Base-by-base conservation (phyloP, 73 alveolate species). In the Paramecium caudatum region DNA sequence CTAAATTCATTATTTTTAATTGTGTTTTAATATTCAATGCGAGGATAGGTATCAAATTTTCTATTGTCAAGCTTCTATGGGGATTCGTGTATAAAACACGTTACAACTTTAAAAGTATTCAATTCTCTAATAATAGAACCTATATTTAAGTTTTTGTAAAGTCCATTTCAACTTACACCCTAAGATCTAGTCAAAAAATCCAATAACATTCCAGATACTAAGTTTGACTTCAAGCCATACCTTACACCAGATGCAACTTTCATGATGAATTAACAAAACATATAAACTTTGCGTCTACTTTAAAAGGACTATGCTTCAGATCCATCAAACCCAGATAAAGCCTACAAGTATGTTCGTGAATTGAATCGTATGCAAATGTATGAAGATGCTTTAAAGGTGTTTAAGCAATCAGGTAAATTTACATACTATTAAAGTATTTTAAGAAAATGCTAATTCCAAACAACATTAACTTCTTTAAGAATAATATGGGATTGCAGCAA, bases 1-100 rank as follows among this genome's bases (percentile, higher is more conserved):
- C 69, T 30, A 86, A 70, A 86, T 86, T 74, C 88, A 74, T 74
- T 39, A 41, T 21, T 74, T 39, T 74, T 74, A 41, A 36, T 39
- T 39, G 39, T 74, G 47, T 47, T 74, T 74, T 39, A 9, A 74
- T 41, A 45, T 41, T 27, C 16, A 19, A 41, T 74, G 62, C n/a
- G 19, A 74, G 69, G 68, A 41, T n/a, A 15, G 68, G 62, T 74
- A n/a, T n/a, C n/a, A 74, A 74, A 74, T 19, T 34, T 41, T 6
- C 16, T 19, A 34, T 32, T 68, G 23, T 25, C 12, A 4, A 55
- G 80, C 13, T 55, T 55, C 80, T 55, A 27, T 55, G 80, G 49
- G 83, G 83, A 65, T 36, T 65, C 17, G 61, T 33, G 3, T 65
- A 65, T 33, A 65, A 36, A 65, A 13, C 83, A 27, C 32, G 19